phyloP scores from a whole-genome alignment of 2,329 filamentous ascomycete species.

The Alternaria novae-zelandiae region DNA sequence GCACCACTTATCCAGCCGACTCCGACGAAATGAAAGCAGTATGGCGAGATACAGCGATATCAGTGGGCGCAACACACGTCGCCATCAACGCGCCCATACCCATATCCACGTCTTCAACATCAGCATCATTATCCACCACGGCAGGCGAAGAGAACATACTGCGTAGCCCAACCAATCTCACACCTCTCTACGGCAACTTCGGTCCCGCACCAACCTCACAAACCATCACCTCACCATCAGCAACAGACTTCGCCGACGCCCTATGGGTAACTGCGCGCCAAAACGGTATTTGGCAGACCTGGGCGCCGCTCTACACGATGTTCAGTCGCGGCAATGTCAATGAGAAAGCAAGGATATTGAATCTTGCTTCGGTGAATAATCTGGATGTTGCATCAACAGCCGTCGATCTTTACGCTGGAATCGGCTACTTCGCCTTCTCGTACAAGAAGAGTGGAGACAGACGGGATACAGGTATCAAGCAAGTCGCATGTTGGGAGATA shows the following conservation, averaged over 20 bases:
- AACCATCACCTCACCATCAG: constrained; percentile 30
- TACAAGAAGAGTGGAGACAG: constrained; percentile 70
- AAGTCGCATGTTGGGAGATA: constrained; percentile 86
- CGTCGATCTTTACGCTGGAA: constrained; percentile 88
- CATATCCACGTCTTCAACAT: constrained; percentile 15
- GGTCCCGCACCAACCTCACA: constrained; percentile 55
- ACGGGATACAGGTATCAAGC: constrained; percentile 65
- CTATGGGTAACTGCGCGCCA: constrained; percentile 83
- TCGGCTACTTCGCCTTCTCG: constrained; percentile 91
- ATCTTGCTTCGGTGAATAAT: constrained; percentile 43
- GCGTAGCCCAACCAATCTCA: constrained; percentile 73
- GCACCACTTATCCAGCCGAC: constrained; percentile 30
- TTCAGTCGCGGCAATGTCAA: constrained; percentile 90
- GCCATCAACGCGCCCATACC: constrained; percentile 66
- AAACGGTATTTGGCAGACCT: constrained; percentile 77
- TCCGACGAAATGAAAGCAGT: constrained; percentile 32
- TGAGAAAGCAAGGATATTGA: constrained; percentile 80
- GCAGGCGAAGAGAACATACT: constrained; percentile 65
- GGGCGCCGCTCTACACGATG: constrained; percentile 92
- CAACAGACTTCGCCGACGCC: constrained; percentile 66
- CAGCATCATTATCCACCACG: not conserved
- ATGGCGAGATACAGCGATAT: constrained; percentile 37
- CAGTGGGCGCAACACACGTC: constrained; percentile 61
- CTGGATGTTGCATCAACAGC: constrained; percentile 34
- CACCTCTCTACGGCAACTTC: constrained; percentile 76